Base-by-base conservation (phyloP, 2,329 filamentous ascomycete genomes). In the Paraphoma sp. region DNA sequence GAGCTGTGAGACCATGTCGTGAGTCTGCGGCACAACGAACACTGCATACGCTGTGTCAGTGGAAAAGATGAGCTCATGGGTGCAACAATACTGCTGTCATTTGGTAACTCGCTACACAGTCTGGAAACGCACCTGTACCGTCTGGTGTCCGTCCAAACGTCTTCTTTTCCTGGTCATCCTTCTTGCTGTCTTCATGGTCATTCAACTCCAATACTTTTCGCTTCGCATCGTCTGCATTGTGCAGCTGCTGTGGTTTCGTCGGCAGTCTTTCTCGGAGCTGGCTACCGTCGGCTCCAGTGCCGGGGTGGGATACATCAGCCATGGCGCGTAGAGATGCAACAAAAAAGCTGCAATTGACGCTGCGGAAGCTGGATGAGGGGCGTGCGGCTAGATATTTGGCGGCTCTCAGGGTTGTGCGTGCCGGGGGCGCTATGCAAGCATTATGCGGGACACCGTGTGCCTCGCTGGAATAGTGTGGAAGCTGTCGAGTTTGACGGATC, bases 1-100 rank as follows among this genome's bases (percentile, higher is more conserved):
- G 53, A 99, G 86, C 80, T 98, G 95, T 49, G 94, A 96, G 68
- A 99, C 94, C 95, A 99, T 98, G 80, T 99, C 95, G 83, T 97
- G 93, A 54, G 95, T 99, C 60, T 92, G 89, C 46, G 95, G 95
- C 52, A 99, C 95, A 56, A 92, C 90, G 75, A 99, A 99, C 70
- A 97, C 95, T 98, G 71, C 46, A 46, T 12, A 8, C 12, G 31
- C 16, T 17, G 47, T 45, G 59, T 74, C 54, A 71, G 68, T 55
- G 56, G 43, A 46, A 52, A 45, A 55, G 38, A 54, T 1, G 9
- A 17, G 14, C 28, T n/a, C 16, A 3, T n/a, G 18, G 14, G 12
- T 7, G 8, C 11, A 41, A 45, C 46, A 23, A 5, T 23, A 12
- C 11, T 42, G 38, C n/a, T 29, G 4, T 28, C 12, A 46, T 38